Base-by-base conservation (phyloP, 176 grass and related monocot species). In the Hordeum marinum region DNA sequence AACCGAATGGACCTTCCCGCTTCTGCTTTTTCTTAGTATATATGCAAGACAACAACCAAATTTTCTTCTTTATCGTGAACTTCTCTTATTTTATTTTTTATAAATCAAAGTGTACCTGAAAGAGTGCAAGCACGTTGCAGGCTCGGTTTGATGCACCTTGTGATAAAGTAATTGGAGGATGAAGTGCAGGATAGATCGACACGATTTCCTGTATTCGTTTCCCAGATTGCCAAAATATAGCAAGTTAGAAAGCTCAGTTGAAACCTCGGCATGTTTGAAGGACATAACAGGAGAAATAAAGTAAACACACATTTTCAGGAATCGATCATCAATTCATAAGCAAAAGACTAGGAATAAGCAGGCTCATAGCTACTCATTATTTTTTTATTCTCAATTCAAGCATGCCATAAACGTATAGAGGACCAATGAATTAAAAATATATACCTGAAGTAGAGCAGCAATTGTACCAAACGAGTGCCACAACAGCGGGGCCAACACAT, bases 381-480 rank as follows among this genome's bases (percentile, higher is more conserved):
- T 26, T 21, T 32, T 36, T 25, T 20, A 46, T 50, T n/a, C 69
- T 76, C 70, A 81, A 11, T 80, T 54, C 37, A 91, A 84, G 76
- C n/a, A 81, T 50, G 25, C 52, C 23, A 13, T 84, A 32, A 69
- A 24, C 10, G n/a, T n/a, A 83, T 36, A 9, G n/a, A 46, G 8
- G 41, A 26, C 57, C 65, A 12, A 84, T 26, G 11, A 84, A 72
- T 42, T 41, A 72, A 21, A 50, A 50, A 50, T 15, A 60, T 40
- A 71, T 68, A 99, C 96, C 91, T 99, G 91, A 77, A 99, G 90
- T 58, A 99, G 90, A 23, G 94, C 96, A 55, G 91, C 91, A 58
- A 96, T 89, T 73, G 96, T 99, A 31, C 96, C 96, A 89, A 94
- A 96, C 15, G 96, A 96, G 72, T 96, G 83, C 96, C 96, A 99